Conservation (phyloP, 805 yeast species). For the Ogataea trehaloabstinens region DNA sequence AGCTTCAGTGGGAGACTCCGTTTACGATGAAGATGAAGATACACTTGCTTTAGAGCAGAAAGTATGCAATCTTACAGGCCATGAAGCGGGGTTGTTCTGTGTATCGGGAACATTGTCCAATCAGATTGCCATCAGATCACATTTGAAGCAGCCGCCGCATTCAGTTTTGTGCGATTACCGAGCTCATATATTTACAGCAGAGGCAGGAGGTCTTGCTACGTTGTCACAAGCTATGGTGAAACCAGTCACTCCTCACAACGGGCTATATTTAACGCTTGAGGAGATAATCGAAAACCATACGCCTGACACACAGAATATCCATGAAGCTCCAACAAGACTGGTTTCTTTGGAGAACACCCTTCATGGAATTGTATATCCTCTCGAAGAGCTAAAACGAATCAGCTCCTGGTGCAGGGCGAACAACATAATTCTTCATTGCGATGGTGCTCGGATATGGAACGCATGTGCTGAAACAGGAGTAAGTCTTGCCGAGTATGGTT, state of each 20-base stretch:
- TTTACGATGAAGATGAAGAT: conserved; percentile 78
- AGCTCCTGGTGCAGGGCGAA: conserved; percentile 64
- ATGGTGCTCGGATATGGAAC: conserved; percentile 95
- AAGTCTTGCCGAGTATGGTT: conserved; percentile 66
- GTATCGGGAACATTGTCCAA: conserved; percentile 90
- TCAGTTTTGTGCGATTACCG: conserved; percentile 84
- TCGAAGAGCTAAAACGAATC: conserved; percentile 72
- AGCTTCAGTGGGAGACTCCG: conserved; percentile 79
- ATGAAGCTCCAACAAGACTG: conserved; percentile 82
- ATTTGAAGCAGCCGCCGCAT: conserved; percentile 78
- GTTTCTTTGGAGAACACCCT: conserved; percentile 86
- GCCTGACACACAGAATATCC: conserved; percentile 80
- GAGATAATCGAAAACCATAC: conserved; percentile 64
- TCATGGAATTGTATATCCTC: conserved; percentile 78
- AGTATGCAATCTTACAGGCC: conserved; percentile 70
- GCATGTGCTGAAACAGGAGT: conserved; percentile 77
- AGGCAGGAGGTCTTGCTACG: conserved; percentile 90
- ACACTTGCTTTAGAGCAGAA: conserved; percentile 62
- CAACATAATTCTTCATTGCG: conserved; percentile 69
- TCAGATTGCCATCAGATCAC: conserved; percentile 79
- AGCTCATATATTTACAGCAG: conserved; percentile 78
- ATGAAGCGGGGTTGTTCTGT: conserved; percentile 77
- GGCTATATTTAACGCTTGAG: conserved; percentile 72
- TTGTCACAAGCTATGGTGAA: conserved; percentile 90
- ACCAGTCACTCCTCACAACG: conserved; percentile 77